A percentile compares a stretch with the other conserved stretches of the same genome.
Conservation (phyloP, 2,329 filamentous ascomycete genomes). For the Monosporascus ibericus region DNA sequence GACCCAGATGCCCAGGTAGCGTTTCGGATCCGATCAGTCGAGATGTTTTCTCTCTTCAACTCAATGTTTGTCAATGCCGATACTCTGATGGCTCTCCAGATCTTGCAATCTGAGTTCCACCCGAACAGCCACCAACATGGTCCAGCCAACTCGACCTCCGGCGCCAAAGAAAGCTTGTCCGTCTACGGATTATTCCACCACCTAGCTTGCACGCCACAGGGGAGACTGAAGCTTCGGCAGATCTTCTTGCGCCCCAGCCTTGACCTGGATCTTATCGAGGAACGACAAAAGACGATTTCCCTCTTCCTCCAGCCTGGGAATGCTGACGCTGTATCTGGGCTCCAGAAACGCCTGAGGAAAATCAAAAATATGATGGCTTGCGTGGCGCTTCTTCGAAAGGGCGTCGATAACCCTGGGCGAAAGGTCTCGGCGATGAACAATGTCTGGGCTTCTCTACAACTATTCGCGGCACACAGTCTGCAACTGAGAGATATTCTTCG, state of each 20-base stretch:
- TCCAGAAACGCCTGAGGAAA: constrained; percentile 58
- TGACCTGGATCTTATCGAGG: constrained; percentile 59
- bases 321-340: constrained; percentile 41
- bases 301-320: constrained; percentile 66
- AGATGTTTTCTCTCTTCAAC: constrained; percentile 65
- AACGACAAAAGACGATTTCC: constrained; percentile 65
- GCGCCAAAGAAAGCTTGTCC: constrained; percentile 74
- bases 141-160: constrained; percentile 51
- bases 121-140: constrained; percentile 76
- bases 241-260: constrained; percentile 75
- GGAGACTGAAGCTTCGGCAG: constrained; percentile 66
- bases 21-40: constrained; percentile 57
- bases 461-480: constrained; percentile 67
- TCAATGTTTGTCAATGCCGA: constrained; percentile 77
- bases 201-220: constrained; percentile 72
- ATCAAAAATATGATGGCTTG: constrained; percentile 70
- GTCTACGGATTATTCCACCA: constrained; percentile 77
- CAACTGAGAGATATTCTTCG: constrained; percentile 60
- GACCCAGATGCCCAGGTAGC: constrained; percentile 46
- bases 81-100: constrained; percentile 75
- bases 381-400: constrained; percentile 68
- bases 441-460: constrained; percentile 65
- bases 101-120: constrained; percentile 76
- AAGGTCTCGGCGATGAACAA: constrained; percentile 53
- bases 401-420: constrained; percentile 52